phyloP scores from a whole-genome alignment of 2,329 filamentous ascomycete genomes.

The Fusarium nisikadoi region DNA sequence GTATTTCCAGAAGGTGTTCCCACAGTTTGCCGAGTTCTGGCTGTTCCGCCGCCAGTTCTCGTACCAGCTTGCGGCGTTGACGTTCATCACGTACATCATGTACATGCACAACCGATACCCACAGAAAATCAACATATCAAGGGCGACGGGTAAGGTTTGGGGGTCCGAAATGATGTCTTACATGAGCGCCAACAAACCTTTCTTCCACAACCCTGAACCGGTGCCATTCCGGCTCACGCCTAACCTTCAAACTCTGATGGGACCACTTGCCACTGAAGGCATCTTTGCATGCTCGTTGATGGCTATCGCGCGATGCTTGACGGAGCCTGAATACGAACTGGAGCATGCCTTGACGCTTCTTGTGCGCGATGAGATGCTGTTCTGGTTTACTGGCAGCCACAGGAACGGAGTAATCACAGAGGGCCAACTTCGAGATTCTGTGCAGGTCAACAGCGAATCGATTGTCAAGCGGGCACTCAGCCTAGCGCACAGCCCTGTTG shows the following conservation, averaged over 20 bases:
- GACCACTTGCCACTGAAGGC: constrained; percentile 92
- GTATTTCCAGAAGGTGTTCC: constrained; percentile 90
- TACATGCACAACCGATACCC: constrained; percentile 97
- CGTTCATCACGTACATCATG: constrained; percentile 98
- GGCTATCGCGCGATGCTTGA: constrained; percentile 94
- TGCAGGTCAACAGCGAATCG: constrained; percentile 86
- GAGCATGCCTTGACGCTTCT: constrained; percentile 95
- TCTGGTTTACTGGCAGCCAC: constrained; percentile 89
- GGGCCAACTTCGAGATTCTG: constrained; percentile 78
- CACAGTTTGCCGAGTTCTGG: constrained; percentile 95
- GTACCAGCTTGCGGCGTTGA: constrained; percentile 93
- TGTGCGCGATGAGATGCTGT: constrained; percentile 97
- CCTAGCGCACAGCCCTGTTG: constrained; percentile 79
- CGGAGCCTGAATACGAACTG: constrained; percentile 88
- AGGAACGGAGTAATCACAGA: constrained; percentile 63
- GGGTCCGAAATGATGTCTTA: constrained; percentile 92
- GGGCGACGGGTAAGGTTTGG: constrained; percentile 92
- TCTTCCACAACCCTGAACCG: constrained; percentile 94
- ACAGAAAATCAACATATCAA: constrained; percentile 92
- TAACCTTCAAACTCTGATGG: constrained; percentile 95
- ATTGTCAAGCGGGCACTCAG: constrained; percentile 92
- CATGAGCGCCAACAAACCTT: constrained; percentile 84
- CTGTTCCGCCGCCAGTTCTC: constrained; percentile 97
- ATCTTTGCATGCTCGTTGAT: constrained; percentile 96
- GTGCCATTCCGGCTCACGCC: constrained; percentile 98